phyloP scores from a whole-genome alignment of 805 yeast genomes.

The Pichia paraexigua region DNA sequence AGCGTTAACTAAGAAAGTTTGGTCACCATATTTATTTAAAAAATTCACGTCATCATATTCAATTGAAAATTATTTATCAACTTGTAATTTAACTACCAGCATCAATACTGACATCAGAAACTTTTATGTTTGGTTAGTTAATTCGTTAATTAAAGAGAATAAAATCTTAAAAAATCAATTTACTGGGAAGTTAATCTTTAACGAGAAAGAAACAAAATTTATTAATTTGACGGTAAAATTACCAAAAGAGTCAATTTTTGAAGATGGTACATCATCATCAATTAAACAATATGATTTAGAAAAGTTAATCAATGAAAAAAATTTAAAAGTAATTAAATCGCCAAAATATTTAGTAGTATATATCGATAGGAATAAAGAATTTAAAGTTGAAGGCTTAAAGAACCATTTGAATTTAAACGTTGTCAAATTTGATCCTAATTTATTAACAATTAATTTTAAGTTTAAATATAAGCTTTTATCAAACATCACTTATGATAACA shows the following conservation, averaged over 20 bases:
- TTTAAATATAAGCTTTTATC: constrained; percentile 37
- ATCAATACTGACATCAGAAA: constrained; percentile 35
- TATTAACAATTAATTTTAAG: constrained; percentile 21
- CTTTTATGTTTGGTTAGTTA: constrained; percentile 54
- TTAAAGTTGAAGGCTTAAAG: constrained; percentile 23
- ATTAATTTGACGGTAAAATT: constrained; percentile 52
- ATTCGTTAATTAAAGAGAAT: constrained; percentile 32
- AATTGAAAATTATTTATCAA: constrained; percentile 41
- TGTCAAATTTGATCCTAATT: constrained; percentile 45
- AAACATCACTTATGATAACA: constrained; percentile 43
- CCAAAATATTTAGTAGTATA: constrained; percentile 53
- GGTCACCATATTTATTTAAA: constrained; percentile 55
- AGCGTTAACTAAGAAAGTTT: constrained; percentile 45
- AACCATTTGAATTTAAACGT: constrained; percentile 50
- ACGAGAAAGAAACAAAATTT: constrained; percentile 31
- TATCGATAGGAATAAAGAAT: constrained; percentile 41
- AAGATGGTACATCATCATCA: constrained; percentile 35
- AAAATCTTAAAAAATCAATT: constrained; percentile 29
- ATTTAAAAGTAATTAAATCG: constrained; percentile 32
- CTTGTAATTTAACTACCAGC: constrained; percentile 32
- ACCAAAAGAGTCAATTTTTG: constrained; percentile 51
- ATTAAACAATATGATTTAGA: constrained; percentile 46
- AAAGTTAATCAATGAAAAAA: constrained; percentile 35
- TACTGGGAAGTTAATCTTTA: constrained; percentile 43
- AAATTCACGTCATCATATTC: constrained; percentile 64